Base-by-base conservation (phyloP, 192 early-diverging fungal species). In the Podila clonocystis region DNA sequence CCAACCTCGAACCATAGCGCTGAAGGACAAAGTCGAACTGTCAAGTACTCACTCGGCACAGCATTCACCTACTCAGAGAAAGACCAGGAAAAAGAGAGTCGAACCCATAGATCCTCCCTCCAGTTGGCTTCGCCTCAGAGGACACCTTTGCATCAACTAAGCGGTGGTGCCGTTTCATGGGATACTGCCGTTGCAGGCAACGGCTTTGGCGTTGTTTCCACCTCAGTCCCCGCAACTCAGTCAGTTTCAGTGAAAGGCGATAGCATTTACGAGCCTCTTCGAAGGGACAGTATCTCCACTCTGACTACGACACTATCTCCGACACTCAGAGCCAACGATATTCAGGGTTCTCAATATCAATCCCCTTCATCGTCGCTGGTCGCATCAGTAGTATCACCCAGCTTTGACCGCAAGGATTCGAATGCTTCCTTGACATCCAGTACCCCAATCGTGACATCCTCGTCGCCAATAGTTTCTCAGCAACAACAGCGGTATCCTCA, bases 41-140 rank as follows among this genome's bases (percentile, higher is more conserved):
- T 79, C 38, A 79, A 79, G 55, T 63, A 65, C 36, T 29, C 65
- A 28, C 34, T 79, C 49, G 65, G 64, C 5, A 50, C 69, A 17
- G 52, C 65, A 26, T 79, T 79, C 55, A 71, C 65, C 4, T 79
- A 72, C 31, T 79, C 76, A 12, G 70, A 79, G 17, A 78, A 78
- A 34, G 77, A 68, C 9, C 55, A 80, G 4, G 75, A 61, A 12
- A 55, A 55, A 1, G 52, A 24, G 8, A 55, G 3, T 11, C 52
- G 24, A 26, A 6, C 13, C 52, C 41, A 45, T 8, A 45, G 41
- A 45, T 15, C 41, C 41, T 45, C 41, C 15, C 15, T 45, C 13
- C 41, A 45, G 1, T 45, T 45, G 41, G 41, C 41, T 15, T 45
- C 41, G 41, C 41, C 41, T 17, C 41, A 45, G 41, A 45, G 28